Percentiles rank a stretch among this genome's conserved stretches.
These are phyloP conservation scores for Fusarium sp. DNA, from an alignment of 2,329 filamentous ascomycete genomes.

Conservation along the genomic window DNA sequence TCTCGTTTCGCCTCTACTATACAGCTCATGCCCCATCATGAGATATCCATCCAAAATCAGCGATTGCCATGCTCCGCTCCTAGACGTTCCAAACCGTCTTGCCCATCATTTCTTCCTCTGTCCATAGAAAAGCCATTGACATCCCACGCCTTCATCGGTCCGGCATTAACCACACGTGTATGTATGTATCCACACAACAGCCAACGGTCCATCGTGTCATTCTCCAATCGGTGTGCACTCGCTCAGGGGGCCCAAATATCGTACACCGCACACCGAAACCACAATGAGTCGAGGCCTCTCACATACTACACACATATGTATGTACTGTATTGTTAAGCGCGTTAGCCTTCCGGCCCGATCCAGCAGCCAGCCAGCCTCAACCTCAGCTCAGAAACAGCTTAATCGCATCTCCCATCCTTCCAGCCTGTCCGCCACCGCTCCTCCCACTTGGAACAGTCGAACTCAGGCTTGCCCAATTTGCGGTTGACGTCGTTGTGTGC, in stretches of 20 bases:
- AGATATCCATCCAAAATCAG: conserved; percentile 6
- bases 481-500: conserved; percentile 88
- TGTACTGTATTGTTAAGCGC: neutral
- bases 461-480: conserved; percentile 89
- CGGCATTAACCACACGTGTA: conserved; percentile 15
- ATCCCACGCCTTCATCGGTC: conserved; percentile 15
- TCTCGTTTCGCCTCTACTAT: conserved; percentile 1
- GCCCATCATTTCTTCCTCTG: conserved; percentile 1
- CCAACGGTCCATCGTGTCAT: conserved; percentile 18
- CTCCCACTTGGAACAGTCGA: conserved; percentile 92
- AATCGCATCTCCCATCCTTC: conserved; percentile 73
- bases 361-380: conserved; percentile 16
- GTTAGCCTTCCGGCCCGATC: conserved; percentile 5
- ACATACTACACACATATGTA: neutral
- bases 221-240: neutral
- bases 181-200: conserved; percentile 18
- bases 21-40: conserved; percentile 6
- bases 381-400: conserved; percentile 36
- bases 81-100: neutral
- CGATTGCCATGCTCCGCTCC: conserved; percentile 8
- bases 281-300: neutral
- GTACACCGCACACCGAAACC: conserved; percentile 31
- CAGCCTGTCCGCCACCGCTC: conserved; percentile 95
- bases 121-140: neutral
- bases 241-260: conserved; percentile 5